Evolutionary conservation across 2,329 filamentous ascomycete genomes (phyloP), one percentile per base, ranked within the genome.

Genomic region (Neopestalotiopsis sp.): DNA sequence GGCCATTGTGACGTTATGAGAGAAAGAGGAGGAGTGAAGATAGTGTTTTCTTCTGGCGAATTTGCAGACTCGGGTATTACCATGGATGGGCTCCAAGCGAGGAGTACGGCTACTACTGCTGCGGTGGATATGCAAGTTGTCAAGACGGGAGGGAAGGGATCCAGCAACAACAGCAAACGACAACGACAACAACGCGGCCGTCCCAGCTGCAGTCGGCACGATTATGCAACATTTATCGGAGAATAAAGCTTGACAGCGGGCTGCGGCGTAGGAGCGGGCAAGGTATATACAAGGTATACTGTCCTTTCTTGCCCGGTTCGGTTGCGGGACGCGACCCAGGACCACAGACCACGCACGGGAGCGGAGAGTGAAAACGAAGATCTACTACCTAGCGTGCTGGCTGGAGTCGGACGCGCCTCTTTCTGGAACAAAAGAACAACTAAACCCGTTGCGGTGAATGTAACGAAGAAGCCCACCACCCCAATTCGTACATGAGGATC

Each of bases 391-490:
- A 52, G 45, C 45, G 57, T 28, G 57, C 20, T 59, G 24, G 57
- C 24, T 28, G 59, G 59, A 38, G 30, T 12, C 32, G 56, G 56
- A 30, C 34, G 32, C 59, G 59, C 59, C 59, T 61, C 59, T 61
- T 61, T 20, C 45, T 52, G 45, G 45, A 20, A 52, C 10, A 10
- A 61, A 14, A 61, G 59, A 61, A 40, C 28, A 34, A 61, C 59
- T 61, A 61, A 61, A 61, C 59, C 32, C 30, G 28, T 61, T 61
- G 59, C 59, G 59, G 59, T 34, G 59, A 61, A 61, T 61, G 59
- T 61, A 10, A 61, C 59, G 59, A 61, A 38, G 14, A 13, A 40
- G 30, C 12, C 24, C 38, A 34, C 34, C 59, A 28, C 24, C 28
- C 34, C 34, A 10, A 38, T 38, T 7, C 34, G 34, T 38, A 61